A percentile compares a stretch with the other conserved stretches of the same genome.
These are phyloP conservation scores for Debaryomyces psychrophilus DNA, from an alignment of 1,139 yeast species.

Conservation along the genomic window DNA sequence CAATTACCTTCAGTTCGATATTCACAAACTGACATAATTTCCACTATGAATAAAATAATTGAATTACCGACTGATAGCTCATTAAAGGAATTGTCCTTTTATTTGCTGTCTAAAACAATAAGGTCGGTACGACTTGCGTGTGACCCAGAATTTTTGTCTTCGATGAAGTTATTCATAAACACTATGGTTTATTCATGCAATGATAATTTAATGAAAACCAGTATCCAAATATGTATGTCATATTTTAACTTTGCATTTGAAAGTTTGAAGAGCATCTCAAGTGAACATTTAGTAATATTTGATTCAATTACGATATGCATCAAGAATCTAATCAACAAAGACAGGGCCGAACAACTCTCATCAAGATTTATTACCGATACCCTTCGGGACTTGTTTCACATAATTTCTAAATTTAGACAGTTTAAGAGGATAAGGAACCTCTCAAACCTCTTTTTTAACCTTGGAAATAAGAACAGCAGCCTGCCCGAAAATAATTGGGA, in stretches of 20 bases:
- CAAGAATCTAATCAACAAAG: conserved; percentile 15
- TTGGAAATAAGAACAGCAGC: conserved; percentile 18
- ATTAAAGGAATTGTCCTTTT: background rate
- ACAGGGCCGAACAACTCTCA: conserved; percentile 8
- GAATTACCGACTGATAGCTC: background rate
- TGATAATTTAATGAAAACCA: background rate
- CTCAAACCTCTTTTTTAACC: conserved; percentile 28
- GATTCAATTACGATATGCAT: conserved; percentile 26
- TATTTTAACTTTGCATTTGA: conserved; percentile 2
- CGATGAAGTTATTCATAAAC: conserved; percentile 1
- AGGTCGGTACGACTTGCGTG: background rate
- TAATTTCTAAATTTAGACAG: conserved; percentile 25
- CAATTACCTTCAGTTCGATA: background rate
- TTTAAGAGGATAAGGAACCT: conserved; percentile 33
- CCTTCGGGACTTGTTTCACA: conserved; percentile 5
- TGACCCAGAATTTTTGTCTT: background rate
- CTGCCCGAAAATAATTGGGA: conserved; percentile 16
- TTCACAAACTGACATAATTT: background rate
- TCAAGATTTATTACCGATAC: conserved; percentile 6
- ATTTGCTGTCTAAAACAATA: background rate
- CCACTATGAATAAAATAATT: background rate
- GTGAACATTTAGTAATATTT: conserved; percentile 24
- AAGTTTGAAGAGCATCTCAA: conserved; percentile 16
- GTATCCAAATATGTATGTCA: conserved; percentile 1
- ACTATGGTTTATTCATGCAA: background rate